Conservation (phyloP, 1,284 basidiomycete genomes). For the Fomitopsis schrenkii region DNA sequence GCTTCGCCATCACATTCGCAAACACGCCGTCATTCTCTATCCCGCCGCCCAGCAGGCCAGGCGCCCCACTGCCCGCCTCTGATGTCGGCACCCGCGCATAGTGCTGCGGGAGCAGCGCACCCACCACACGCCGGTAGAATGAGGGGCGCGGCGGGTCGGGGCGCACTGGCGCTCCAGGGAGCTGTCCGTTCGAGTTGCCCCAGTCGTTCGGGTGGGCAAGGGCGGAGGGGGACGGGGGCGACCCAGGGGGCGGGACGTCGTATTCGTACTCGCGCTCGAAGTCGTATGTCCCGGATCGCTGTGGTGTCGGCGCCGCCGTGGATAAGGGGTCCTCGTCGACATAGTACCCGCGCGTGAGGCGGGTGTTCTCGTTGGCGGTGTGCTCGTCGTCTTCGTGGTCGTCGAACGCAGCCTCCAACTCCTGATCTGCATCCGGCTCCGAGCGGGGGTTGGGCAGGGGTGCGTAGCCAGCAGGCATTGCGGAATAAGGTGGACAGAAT, state of each 20-base stretch:
- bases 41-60: constrained; percentile 62
- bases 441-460: constrained; percentile 47
- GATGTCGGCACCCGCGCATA: constrained; percentile 57
- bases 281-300: constrained; percentile 18
- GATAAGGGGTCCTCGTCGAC: constrained; percentile 5
- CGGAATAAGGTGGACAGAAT: background rate
- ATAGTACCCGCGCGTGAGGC: constrained; percentile 25
- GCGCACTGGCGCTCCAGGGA: constrained; percentile 52
- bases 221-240: constrained; percentile 64
- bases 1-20: constrained; percentile 92
- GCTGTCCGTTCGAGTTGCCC: constrained; percentile 78
- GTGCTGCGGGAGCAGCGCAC: constrained; percentile 71
- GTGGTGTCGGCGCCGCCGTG: constrained; percentile 6
- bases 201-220: constrained; percentile 62
- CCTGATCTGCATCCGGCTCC: constrained; percentile 46
- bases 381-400: constrained; percentile 38
- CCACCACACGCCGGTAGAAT: constrained; percentile 59
- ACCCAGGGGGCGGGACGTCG: constrained; percentile 73
- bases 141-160: constrained; percentile 39
- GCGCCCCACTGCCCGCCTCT: constrained; percentile 14
- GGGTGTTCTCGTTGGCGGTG: constrained; percentile 33
- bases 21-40: constrained; percentile 94
- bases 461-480: constrained; percentile 40
- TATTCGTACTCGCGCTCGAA: constrained; percentile 18
- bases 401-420: constrained; percentile 66